phyloP scores from a whole-genome alignment of 805 yeast genomes.

The Barnettozyma californica region DNA sequence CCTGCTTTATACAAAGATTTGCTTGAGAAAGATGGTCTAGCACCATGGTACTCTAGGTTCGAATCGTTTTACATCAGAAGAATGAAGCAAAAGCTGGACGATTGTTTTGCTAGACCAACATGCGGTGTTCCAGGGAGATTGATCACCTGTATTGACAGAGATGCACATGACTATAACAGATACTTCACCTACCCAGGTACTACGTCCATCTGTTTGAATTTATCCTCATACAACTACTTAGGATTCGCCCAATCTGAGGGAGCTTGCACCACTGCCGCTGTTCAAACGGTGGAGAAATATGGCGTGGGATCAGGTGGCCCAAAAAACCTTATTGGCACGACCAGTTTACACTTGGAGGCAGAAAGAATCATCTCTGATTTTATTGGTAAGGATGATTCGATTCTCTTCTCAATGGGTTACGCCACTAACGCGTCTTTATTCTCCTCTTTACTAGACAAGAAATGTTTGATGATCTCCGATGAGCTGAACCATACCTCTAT shows the following conservation, averaged over 20 bases:
- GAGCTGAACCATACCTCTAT: constrained; percentile 94
- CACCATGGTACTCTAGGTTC: constrained; percentile 92
- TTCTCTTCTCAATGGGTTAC: constrained; percentile 90
- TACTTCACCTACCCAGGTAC: constrained; percentile 73
- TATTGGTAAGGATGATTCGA: constrained; percentile 84
- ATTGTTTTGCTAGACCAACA: constrained; percentile 94
- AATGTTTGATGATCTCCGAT: constrained; percentile 89
- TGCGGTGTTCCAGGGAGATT: constrained; percentile 96
- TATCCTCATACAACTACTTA: constrained; percentile 87
- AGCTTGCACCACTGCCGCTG: constrained; percentile 75
- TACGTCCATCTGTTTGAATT: constrained; percentile 71
- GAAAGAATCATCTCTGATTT: constrained; percentile 78
- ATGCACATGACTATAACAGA: constrained; percentile 57
- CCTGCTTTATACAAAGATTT: constrained; percentile 62
- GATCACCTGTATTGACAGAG: constrained; percentile 75
- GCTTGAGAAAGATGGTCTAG: constrained; percentile 79
- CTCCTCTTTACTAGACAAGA: constrained; percentile 74
- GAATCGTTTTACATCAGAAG: constrained; percentile 93
- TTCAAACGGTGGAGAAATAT: constrained; percentile 53
- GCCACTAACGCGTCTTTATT: constrained; percentile 91
- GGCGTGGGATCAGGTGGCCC: constrained; percentile 83
- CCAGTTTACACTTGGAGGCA: constrained; percentile 66
- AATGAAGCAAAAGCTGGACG: constrained; percentile 84
- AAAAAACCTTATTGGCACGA: constrained; percentile 67
- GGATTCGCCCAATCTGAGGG: constrained; percentile 98